Evolutionary conservation across 2,329 filamentous ascomycete species (phyloP).

Genomic region (Cryphonectria nitschkei): DNA sequence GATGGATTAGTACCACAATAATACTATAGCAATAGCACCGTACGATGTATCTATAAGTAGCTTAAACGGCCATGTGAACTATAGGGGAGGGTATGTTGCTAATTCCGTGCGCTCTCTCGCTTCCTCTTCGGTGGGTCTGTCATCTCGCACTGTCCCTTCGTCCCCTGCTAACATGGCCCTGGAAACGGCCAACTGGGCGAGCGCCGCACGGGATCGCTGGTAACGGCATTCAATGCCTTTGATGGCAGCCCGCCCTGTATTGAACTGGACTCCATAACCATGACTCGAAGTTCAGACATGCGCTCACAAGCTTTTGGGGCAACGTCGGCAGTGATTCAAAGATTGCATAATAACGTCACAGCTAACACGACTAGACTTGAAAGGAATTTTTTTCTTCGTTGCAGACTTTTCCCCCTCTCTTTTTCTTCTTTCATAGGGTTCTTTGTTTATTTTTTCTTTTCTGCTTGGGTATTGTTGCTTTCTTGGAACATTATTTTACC

Average conservation of each 20-base stretch:
- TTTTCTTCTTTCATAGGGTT: no score
- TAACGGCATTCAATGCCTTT: neutral
- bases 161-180: neutral
- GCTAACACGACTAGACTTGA: neutral
- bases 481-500: neutral
- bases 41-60: no score
- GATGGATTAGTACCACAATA: neutral
- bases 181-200: neutral
- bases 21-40: no score
- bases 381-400: neutral
- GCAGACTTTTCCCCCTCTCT: neutral
- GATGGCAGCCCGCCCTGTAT: neutral
- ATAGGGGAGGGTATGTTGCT: conserved; percentile 1
- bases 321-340: neutral
- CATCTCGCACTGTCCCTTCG: conserved; percentile 1
- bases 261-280: neutral
- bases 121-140: neutral
- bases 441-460: neutral
- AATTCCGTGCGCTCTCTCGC: neutral
- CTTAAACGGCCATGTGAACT: neutral
- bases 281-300: conserved; percentile 1
- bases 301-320: neutral
- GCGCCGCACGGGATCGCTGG: neutral
- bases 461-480: neutral
- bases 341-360: conserved; percentile 14